phyloP scores from a whole-genome alignment of 1,139 yeast species.

The Yamadazyma diospyri region DNA sequence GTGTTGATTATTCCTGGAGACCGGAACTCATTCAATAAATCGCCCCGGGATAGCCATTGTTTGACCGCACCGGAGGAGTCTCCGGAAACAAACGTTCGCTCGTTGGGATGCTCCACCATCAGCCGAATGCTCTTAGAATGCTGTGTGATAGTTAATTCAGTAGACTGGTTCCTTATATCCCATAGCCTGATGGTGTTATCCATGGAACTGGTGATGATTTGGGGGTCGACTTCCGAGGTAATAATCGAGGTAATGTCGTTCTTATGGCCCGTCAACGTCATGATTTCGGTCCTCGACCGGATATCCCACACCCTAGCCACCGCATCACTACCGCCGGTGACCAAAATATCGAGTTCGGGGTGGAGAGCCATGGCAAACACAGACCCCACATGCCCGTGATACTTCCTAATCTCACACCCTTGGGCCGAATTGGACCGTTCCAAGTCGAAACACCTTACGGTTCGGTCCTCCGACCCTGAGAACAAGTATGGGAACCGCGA shows the following conservation, averaged over 20 bases:
- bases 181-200: constrained; percentile 84
- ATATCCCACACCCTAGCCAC: constrained; percentile 93
- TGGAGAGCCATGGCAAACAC: constrained; percentile 81
- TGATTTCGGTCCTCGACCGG: constrained; percentile 70
- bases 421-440: constrained; percentile 68
- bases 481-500: constrained; percentile 81
- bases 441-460: constrained; percentile 95
- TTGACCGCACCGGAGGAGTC: constrained; percentile 78
- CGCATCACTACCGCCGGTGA: constrained; percentile 88
- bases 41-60: constrained; percentile 86
- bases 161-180: constrained; percentile 55
- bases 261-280: constrained; percentile 79
- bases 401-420: constrained; percentile 65
- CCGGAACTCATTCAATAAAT: constrained; percentile 48
- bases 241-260: constrained; percentile 68
- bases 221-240: constrained; percentile 77
- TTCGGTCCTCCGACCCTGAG: constrained; percentile 90
- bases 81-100: constrained; percentile 68
- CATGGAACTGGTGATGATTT: constrained; percentile 75
- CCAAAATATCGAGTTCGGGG: constrained; percentile 82
- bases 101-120: constrained; percentile 65
- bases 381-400: constrained; percentile 92
- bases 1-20: constrained; percentile 57
- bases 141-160: constrained; percentile 65
- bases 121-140: constrained; percentile 82